Conservation (phyloP, 2,329 filamentous ascomycete genomes). For the Fusarium dlaminii region DNA sequence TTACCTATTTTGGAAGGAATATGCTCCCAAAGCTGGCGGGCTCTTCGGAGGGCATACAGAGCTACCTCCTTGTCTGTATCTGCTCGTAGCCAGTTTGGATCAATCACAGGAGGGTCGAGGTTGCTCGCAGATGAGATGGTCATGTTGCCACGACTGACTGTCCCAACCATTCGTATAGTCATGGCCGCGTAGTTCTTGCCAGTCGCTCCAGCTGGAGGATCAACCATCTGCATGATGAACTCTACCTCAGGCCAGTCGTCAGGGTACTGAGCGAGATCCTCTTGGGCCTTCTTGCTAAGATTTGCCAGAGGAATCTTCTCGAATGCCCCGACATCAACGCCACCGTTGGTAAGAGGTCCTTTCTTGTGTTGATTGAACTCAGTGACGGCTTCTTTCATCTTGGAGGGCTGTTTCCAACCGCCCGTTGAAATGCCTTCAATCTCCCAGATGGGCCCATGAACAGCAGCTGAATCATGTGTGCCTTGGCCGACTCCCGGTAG, state of each 20-base stretch:
- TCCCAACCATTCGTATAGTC: slow-evolving; percentile 47
- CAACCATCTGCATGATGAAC: slow-evolving; percentile 25
- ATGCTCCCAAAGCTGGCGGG: neutral
- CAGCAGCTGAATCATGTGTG: neutral
- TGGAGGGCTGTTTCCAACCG: neutral
- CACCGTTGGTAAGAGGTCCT: neutral
- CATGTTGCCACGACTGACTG: slow-evolving; percentile 55
- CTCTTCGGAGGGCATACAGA: neutral
- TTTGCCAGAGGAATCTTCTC: neutral
- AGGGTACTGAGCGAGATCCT: slow-evolving; percentile 37
- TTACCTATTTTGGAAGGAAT: neutral
- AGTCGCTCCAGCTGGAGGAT: neutral
- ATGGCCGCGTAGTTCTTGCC: slow-evolving; percentile 33
- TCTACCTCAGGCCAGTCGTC: slow-evolving; percentile 50
- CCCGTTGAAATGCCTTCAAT: neutral
- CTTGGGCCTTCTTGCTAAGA: neutral
- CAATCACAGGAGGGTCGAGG: slow-evolving; percentile 51
- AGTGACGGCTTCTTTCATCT: neutral
- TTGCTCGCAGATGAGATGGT: slow-evolving; percentile 48
- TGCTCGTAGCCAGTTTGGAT: slow-evolving; percentile 56
- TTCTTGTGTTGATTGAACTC: neutral
- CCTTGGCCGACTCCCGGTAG: neutral
- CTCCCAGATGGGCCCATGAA: neutral
- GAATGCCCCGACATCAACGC: neutral
- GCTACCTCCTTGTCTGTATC: slow-evolving; percentile 55